phyloP scores from a whole-genome alignment of 805 yeast genomes.

The Saccharomycopsis sp. region DNA sequence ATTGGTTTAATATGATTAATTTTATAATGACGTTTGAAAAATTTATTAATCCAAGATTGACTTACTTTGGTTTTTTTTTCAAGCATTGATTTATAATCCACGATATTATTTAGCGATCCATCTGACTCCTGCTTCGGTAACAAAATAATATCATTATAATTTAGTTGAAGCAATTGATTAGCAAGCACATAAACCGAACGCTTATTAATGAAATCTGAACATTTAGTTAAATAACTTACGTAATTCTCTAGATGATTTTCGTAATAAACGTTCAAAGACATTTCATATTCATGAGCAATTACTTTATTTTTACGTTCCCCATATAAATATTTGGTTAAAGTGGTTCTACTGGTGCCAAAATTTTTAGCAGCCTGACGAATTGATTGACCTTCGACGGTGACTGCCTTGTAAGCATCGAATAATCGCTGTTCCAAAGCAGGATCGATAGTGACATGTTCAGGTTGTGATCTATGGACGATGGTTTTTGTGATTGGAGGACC shows the following conservation, averaged over 20 bases:
- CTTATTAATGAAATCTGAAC: conserved; percentile 11
- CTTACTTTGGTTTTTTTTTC: conserved; percentile 8
- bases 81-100: neutral
- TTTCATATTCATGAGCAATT: conserved; percentile 20
- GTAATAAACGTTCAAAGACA: conserved; percentile 16
- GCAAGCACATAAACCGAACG: conserved; percentile 15
- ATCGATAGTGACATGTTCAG: conserved; percentile 21
- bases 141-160: neutral
- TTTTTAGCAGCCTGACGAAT: conserved; percentile 19
- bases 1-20: conserved; percentile 12
- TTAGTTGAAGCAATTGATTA: conserved; percentile 12
- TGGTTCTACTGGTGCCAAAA: conserved; percentile 15
- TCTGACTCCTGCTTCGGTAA: neutral
- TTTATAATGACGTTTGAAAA: conserved; percentile 19
- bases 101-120: neutral
- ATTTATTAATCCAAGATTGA: conserved; percentile 17
- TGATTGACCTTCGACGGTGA: conserved; percentile 12
- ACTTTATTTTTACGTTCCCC: conserved; percentile 20
- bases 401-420: conserved; percentile 20
- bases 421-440: conserved; percentile 18
- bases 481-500: conserved; percentile 19
- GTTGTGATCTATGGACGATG: conserved; percentile 14
- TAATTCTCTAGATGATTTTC: conserved; percentile 16
- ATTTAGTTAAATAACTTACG: conserved; percentile 4
- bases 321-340: conserved; percentile 19